Conservation (phyloP, 305 asterid species). For the Solanum hybrid region DNA sequence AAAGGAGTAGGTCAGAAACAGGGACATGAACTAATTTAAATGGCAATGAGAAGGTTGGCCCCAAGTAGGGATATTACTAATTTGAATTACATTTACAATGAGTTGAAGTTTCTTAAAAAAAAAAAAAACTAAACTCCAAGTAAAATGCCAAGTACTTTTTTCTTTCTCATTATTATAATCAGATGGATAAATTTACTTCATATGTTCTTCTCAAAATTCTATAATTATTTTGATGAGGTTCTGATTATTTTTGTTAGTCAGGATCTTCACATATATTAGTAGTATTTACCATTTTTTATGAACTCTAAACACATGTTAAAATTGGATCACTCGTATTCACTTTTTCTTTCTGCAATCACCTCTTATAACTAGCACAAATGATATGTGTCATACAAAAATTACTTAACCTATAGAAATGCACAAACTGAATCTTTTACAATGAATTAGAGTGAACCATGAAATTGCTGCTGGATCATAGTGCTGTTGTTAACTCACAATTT, state of each 20-base stretch:
- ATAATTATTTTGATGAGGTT: not conserved
- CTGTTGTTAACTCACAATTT: not conserved
- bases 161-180: not conserved
- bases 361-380: not conserved
- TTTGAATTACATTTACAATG: not conserved
- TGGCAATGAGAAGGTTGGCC: not conserved
- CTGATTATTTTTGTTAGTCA: not conserved
- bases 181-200: not conserved
- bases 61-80: not conserved
- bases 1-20: not conserved
- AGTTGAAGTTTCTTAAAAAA: not conserved
- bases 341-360: not conserved
- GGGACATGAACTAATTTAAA: not conserved
- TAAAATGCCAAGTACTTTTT: not conserved
- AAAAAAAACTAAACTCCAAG: not conserved
- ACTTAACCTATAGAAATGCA: not conserved
- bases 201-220: not conserved
- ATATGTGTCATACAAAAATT: not conserved
- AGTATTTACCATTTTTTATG: not conserved
- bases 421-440: not conserved
- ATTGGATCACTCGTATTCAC: not conserved
- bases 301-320: not conserved
- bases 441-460: not conserved
- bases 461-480: not conserved
- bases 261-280: not conserved